These are phyloP conservation scores for Paramyrothecium sp. DNA, from an alignment of 2,329 filamentous ascomycete species.

Conservation along the genomic window DNA sequence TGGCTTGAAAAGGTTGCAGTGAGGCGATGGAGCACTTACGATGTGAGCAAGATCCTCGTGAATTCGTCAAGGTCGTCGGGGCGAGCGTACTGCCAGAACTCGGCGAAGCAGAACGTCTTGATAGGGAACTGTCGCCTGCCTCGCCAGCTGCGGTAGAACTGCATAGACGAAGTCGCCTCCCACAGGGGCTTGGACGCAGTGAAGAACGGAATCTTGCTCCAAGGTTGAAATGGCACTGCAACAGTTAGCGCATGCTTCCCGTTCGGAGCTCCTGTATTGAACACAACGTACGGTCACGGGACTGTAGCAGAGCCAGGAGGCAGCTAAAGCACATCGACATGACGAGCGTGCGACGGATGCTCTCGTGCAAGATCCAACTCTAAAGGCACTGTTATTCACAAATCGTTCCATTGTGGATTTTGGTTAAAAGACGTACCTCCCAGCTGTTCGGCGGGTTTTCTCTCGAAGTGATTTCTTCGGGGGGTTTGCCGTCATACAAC, in stretches of 20 bases:
- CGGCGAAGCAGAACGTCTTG: slow-evolving; percentile 30
- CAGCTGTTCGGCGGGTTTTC: slow-evolving; percentile 37
- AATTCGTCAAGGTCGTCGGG: slow-evolving; percentile 39
- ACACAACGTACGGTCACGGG: slow-evolving; percentile 23
- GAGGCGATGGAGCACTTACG: slow-evolving; percentile 25
- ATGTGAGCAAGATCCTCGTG: slow-evolving; percentile 33
- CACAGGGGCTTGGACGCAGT: slow-evolving; percentile 42
- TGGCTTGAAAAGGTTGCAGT: neutral
- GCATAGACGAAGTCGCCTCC: slow-evolving; percentile 36
- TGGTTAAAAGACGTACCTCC: slow-evolving; percentile 30
- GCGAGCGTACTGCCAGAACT: slow-evolving; percentile 33
- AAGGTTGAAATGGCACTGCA: neutral
- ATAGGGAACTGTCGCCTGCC: slow-evolving; percentile 36
- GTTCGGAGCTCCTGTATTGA: neutral
- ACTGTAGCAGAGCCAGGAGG: slow-evolving; percentile 31
- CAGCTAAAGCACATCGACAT: slow-evolving; percentile 29
- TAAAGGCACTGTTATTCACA: slow-evolving; percentile 9
- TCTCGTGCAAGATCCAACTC: slow-evolving; percentile 42
- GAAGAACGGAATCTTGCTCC: slow-evolving; percentile 15
- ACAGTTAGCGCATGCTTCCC: neutral
- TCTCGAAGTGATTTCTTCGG: slow-evolving; percentile 15
- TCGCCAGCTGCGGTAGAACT: slow-evolving; percentile 44
- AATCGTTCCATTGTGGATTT: neutral
- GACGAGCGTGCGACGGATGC: slow-evolving; percentile 35
- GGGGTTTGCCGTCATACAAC: slow-evolving; percentile 25